Percentiles rank a stretch among this genome's conserved stretches.
phyloP scores from a whole-genome alignment of 2,329 filamentous ascomycete species.

The Akanthomyces muscarius region DNA sequence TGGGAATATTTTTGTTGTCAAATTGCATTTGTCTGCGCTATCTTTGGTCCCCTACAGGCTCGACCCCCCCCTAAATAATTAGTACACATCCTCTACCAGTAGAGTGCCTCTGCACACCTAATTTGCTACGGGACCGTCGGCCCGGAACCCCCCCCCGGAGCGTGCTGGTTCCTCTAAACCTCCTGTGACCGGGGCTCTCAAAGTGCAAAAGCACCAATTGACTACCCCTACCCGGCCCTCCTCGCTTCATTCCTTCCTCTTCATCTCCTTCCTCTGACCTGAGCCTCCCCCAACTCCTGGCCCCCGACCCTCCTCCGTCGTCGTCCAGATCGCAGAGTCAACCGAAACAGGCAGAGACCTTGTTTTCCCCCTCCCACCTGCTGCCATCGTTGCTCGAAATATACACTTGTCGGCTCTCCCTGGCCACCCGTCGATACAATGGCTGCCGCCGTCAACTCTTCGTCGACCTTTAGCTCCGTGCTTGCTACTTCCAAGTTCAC shows the following conservation, averaged over 20 bases:
- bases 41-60: background rate
- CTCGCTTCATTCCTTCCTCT: slow-evolving; percentile 1
- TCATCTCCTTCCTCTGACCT: slow-evolving; percentile 2
- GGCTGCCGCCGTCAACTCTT: slow-evolving; percentile 57
- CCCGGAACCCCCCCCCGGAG: background rate
- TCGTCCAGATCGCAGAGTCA: background rate
- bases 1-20: background rate
- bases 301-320: slow-evolving; percentile 3
- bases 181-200: background rate
- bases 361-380: background rate
- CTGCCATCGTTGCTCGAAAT: background rate
- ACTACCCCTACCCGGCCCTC: slow-evolving; percentile 4
- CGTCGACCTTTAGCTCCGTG: slow-evolving; percentile 67
- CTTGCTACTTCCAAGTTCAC: slow-evolving; percentile 57
- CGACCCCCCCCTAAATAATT: background rate
- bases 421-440: slow-evolving; percentile 31
- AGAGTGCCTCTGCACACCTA: no score
- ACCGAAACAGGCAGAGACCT: background rate
- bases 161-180: background rate
- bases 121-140: background rate
- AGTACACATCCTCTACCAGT: background rate
- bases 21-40: background rate
- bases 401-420: background rate
- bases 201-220: background rate
- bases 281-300: background rate